Evolutionary conservation across 805 yeast genomes (phyloP), one percentile per base, ranked within the genome.

Genomic region (Kodamaea hsintzibuensis): DNA sequence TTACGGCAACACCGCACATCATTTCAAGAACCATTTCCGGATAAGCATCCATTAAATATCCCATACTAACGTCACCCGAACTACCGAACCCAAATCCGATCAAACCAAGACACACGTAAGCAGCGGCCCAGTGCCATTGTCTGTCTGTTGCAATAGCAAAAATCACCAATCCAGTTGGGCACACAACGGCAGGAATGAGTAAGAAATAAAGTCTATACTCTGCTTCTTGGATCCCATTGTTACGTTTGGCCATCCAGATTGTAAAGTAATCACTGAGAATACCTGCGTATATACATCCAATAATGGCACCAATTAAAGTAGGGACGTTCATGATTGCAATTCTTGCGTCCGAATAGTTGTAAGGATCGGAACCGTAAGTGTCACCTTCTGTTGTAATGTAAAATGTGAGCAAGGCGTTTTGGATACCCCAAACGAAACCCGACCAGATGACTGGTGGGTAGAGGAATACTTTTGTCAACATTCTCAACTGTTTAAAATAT

Each of bases 261-360:
- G 85, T 86, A 65, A 84, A 82, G 64, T 78, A 72, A 63, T 85
- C 90, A 25, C 85, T 80, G 19, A 83, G 50, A 22, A 76, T 63
- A 56, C 90, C 89, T 1, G 89, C 88, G 57, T 82, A 82, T 22
- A 83, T 58, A 75, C 89, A 85, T 3, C 89, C 90, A 55, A 85
- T 72, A 27, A 82, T 66, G 1, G 90, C 87, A 45, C 90, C 90
- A 49, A 84, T 78, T 42, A 84, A 71, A 53, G 86, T 80, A 0
- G 93, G 91, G 18, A 88, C 76, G 61, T 88, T 87, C 91, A 88
- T 86, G 42, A 88, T 63, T 0, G 91, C 91, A 22, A 88, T 89
- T 38, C 85, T 88, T 5, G 80, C 77, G 59, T 84, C 79, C 13
- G 84, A 74, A 62, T 85, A 86, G 67, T 81, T 80, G 78, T 82